A percentile compares a stretch with the other conserved stretches of the same genome.
These are phyloP conservation scores for Penicillium macrosclerotiorum DNA, from an alignment of 495 filamentous ascomycete genomes.

Conservation along the genomic window DNA sequence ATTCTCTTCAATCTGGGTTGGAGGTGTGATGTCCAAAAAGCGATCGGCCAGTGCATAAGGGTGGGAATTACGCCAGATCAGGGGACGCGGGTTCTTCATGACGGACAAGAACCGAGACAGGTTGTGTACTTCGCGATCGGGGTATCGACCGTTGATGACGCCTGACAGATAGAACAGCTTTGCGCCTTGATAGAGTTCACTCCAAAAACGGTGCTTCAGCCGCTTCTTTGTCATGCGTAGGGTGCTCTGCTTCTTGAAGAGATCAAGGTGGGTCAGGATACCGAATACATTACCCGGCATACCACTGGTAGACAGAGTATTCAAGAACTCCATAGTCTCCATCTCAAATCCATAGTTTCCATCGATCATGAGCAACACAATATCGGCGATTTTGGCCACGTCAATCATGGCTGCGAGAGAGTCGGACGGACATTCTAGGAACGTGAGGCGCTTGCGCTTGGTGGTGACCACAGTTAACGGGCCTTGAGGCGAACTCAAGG, in stretches of 20 bases:
- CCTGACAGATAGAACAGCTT: conserved; percentile 96
- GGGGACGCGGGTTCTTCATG: conserved; percentile 96
- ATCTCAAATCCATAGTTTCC: conserved; percentile 99
- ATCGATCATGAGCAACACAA: conserved; percentile 95
- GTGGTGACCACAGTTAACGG: conserved; percentile 94
- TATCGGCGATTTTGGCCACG: conserved; percentile 92
- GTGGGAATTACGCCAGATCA: conserved; percentile 96
- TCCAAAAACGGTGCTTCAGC: conserved; percentile 94
- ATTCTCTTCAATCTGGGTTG: conserved; percentile 82
- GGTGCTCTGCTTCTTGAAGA: conserved; percentile 89
- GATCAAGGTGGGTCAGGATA: conserved; percentile 91
- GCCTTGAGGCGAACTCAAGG: conserved; percentile 80
- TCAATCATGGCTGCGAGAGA: conserved; percentile 92
- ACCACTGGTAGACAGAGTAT: conserved; percentile 81
- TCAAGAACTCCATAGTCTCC: conserved; percentile 99
- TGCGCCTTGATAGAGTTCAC: conserved; percentile 91
- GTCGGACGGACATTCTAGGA: conserved; percentile 94
- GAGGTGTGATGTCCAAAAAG: conserved; percentile 91
- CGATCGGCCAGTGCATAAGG: conserved; percentile 91
- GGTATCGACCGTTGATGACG: conserved; percentile 93
- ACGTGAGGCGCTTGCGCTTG: conserved; percentile 87
- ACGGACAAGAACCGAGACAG: conserved; percentile 90
- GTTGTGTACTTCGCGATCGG: conserved; percentile 95
- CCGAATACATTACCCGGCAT: conserved; percentile 99
- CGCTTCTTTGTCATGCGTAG: conserved; percentile 90